Conservation (phyloP, 2,329 filamentous ascomycete species). For the Xylaria sp. region DNA sequence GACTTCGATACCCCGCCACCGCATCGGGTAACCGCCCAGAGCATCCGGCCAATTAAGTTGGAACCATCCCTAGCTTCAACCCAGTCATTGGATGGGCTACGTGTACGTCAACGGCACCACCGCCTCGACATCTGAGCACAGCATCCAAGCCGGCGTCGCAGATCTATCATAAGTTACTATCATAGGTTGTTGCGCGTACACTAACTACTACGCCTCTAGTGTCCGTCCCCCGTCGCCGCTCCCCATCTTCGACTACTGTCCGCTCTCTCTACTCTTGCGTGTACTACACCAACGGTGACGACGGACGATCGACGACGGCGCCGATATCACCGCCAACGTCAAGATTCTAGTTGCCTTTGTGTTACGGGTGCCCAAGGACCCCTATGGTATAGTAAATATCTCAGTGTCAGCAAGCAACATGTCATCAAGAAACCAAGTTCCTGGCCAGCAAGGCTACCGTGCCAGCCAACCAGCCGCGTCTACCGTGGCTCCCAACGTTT, state of each 20-base stretch:
- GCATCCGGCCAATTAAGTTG: constrained; percentile 1
- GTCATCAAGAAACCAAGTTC: constrained; percentile 25
- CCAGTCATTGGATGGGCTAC: constrained; percentile 14
- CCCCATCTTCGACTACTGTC: not conserved
- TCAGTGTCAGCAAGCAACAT: constrained; percentile 11
- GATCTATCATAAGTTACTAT: not conserved
- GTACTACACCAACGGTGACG: not conserved
- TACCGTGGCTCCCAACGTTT: constrained; percentile 15
- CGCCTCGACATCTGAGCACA: not conserved
- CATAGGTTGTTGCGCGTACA: not conserved
- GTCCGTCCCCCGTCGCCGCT: not conserved
- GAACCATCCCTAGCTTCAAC: not conserved
- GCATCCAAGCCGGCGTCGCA: not conserved
- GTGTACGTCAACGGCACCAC: constrained; percentile 1
- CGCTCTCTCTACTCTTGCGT: not conserved
- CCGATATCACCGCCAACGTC: not conserved
- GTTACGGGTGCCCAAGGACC: not conserved
- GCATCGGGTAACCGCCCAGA: constrained; percentile 13
- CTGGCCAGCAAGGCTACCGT: constrained; percentile 35
- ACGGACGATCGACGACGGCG: not conserved
- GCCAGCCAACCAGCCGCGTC: constrained; percentile 29
- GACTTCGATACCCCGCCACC: constrained; percentile 8
- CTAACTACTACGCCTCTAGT: not conserved
- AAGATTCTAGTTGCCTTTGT: not conserved
- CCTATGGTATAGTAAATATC: not conserved